These are phyloP conservation scores for Zygoascus flipseniorum DNA, from an alignment of 805 yeast genomes.

Conservation along the genomic window DNA sequence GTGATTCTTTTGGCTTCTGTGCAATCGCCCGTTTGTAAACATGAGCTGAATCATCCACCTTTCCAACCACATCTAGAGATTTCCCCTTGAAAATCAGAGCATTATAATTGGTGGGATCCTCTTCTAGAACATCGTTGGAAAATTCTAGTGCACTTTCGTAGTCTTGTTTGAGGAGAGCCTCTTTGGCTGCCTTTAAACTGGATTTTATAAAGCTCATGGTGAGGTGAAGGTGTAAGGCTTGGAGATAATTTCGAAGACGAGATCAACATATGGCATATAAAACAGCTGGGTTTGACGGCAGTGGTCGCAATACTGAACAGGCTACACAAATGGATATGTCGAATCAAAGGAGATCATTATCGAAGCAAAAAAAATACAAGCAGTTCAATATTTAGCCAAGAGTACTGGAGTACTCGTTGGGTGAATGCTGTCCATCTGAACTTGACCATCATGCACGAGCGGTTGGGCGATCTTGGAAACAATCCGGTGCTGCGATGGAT, in stretches of 20 bases:
- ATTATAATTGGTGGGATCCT: conserved; percentile 48
- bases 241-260: not conserved
- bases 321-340: too few species aligned
- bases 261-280: too few species aligned
- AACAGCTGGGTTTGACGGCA: too few species aligned
- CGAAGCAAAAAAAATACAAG: too few species aligned
- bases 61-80: conserved; percentile 39
- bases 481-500: too few species aligned
- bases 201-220: conserved; percentile 9
- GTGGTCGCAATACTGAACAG: too few species aligned
- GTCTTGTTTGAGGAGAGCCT: conserved; percentile 37
- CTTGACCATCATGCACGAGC: too few species aligned
- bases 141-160: conserved; percentile 53
- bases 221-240: not conserved
- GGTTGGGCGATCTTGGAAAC: too few species aligned
- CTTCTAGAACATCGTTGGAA: conserved; percentile 45
- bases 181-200: conserved; percentile 19
- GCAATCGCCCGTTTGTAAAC: conserved; percentile 38
- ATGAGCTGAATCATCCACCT: conserved; percentile 40
- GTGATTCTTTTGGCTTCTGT: conserved; percentile 35
- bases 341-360: too few species aligned
- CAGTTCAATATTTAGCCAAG: too few species aligned
- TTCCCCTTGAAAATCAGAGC: conserved; percentile 51
- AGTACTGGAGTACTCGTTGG: too few species aligned
- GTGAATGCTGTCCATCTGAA: too few species aligned